These are phyloP conservation scores for Pseudevernia furfuracea DNA, from an alignment of 495 filamentous ascomycete genomes.

Conservation along the genomic window DNA sequence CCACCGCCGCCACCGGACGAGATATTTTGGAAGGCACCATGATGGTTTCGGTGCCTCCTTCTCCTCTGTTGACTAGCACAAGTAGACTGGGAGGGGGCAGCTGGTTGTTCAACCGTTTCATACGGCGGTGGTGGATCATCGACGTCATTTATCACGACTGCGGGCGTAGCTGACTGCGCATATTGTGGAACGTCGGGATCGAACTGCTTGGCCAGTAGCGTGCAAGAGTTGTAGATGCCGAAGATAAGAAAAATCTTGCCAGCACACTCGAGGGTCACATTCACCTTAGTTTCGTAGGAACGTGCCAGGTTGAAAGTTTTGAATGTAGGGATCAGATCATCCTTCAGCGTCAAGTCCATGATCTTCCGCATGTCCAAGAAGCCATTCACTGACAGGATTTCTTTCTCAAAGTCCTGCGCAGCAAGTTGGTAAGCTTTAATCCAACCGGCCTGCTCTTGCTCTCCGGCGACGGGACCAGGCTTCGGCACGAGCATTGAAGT, in stretches of 20 bases:
- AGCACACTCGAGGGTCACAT: conserved; percentile 2
- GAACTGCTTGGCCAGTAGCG: neutral
- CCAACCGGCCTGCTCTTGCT: neutral
- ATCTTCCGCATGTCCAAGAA: neutral
- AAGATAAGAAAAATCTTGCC: neutral
- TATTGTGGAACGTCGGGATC: neutral
- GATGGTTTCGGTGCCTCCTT: neutral
- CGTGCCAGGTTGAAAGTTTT: conserved; percentile 9
- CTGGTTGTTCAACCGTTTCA: neutral
- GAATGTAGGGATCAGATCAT: neutral
- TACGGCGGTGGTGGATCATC: neutral
- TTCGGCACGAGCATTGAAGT: neutral
- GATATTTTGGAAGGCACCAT: neutral
- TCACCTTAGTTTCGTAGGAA: neutral
- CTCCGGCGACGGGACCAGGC: neutral
- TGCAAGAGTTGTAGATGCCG: neutral
- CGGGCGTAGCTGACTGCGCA: neutral
- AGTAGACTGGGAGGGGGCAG: neutral
- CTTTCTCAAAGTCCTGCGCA: neutral
- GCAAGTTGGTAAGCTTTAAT: neutral
- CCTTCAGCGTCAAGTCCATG: conserved; percentile 1
- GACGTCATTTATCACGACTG: neutral
- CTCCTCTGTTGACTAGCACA: neutral
- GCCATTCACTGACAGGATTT: neutral
- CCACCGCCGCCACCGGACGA: too few species aligned